Conservation (phyloP, 345 rosid species). For the Adansonia digitata region DNA sequence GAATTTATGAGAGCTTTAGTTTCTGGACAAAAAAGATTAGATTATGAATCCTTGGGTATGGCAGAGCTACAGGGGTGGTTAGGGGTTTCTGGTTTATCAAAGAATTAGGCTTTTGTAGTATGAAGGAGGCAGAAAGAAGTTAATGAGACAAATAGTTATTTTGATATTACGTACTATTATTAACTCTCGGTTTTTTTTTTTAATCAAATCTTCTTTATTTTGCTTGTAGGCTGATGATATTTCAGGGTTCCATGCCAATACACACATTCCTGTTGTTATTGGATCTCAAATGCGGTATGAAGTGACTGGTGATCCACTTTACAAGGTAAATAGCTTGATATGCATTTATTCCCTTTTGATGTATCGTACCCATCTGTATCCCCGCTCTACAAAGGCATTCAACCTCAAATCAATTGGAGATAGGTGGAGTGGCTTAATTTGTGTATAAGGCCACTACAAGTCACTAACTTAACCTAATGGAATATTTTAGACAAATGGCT, state of each 20-base stretch:
- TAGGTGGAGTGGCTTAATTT: neutral
- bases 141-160: neutral
- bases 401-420: neutral
- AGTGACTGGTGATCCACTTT: constrained; percentile 79
- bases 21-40: neutral
- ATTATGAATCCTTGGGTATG: neutral
- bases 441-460: neutral
- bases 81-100: too few relatives aligned
- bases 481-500: neutral
- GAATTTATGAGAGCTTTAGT: neutral
- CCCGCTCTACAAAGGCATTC: neutral
- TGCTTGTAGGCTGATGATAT: constrained; percentile 75
- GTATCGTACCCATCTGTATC: neutral
- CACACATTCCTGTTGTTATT: constrained; percentile 84
- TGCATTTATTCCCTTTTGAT: neutral
- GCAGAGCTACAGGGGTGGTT: too few relatives aligned
- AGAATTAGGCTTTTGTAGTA: too few relatives aligned
- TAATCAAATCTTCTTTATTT: constrained; percentile 6
- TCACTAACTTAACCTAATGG: neutral
- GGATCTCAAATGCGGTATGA: constrained; percentile 95
- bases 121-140: too few relatives aligned
- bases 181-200: neutral
- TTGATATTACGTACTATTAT: neutral
- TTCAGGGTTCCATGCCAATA: constrained; percentile 81
- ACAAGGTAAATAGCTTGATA: constrained; percentile 48